Evolutionary conservation across 2,329 filamentous ascomycete species (phyloP), one percentile per base, ranked within the genome.

Genomic region (Drechslera avenae): DNA sequence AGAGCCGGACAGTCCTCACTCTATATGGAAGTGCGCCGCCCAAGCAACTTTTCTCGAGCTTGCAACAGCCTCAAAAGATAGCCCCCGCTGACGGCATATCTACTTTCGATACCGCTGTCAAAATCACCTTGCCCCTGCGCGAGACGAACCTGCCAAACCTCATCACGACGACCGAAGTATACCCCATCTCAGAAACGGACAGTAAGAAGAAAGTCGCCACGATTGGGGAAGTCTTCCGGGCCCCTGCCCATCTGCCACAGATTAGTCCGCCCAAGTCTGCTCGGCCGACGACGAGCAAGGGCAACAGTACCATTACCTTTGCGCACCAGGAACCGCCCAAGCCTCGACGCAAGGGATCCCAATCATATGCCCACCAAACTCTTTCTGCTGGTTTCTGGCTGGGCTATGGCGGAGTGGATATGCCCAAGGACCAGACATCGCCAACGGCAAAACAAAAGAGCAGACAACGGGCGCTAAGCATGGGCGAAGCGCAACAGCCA

Each of bases 11-110:
- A 13, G 86, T 93, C 5, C 78, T 97, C 50, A 93, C 90, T 1
- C 78, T 96, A 1, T 87, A 86, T 60, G 91, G 90, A 46, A 88
- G 86, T 60, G 88, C 88, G 7, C 52, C 86, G 37, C 82, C 89
- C 30, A 87, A 86, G 61, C 89, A 93, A 53, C 78, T 97, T 3
- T 97, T 94, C 71, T 96, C 93, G 3, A 96, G 92, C 72, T 78
- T 96, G 41, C 89, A 88, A 58, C 79, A 83, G 46, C 75, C 78
- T 10, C 71, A 75, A 28, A 64, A 78, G 35, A 50, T 69, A n/a
- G 18, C 62, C 13, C 70, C 73, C 1, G 60, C 70, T 19, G 64
- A 69, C n/a, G 67, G 32, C 40, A 48, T 69, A 35, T 64, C 69
- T 17, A 72, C 71, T 5, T 65, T 76, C 12, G 73, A 76, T 26